A percentile compares a stretch with the other conserved stretches of the same genome.
phyloP scores from a whole-genome alignment of 768 basidiomycete genomes.

The Calocybe indica region DNA sequence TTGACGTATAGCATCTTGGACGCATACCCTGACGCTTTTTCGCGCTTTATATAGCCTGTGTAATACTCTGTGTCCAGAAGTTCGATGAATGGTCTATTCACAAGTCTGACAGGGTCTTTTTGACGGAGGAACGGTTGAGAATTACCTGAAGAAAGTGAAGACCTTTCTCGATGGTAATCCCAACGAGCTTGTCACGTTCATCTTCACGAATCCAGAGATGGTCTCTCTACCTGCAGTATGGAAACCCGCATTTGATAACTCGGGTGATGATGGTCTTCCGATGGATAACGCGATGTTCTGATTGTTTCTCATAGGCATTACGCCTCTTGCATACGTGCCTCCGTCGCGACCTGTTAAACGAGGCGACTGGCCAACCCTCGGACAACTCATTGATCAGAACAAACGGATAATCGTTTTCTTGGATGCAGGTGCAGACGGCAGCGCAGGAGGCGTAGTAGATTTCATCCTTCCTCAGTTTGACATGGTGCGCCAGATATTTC shows the following conservation, averaged over 20 bases:
- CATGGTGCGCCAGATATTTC: conserved; percentile 18
- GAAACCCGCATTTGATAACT: conserved; percentile 44
- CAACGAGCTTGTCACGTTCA: conserved; percentile 56
- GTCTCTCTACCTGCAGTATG: conserved; percentile 40
- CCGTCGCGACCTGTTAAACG: conserved; percentile 34
- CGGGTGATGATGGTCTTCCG: conserved; percentile 27
- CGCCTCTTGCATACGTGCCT: conserved; percentile 46
- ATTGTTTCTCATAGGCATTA: conserved; percentile 24
- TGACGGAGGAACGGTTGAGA: conserved; percentile 44
- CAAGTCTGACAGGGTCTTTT: conserved; percentile 31
- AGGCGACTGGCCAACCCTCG: conserved; percentile 59
- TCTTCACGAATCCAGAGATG: conserved; percentile 63
- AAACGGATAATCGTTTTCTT: conserved; percentile 51
- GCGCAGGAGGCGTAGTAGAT: conserved; percentile 16
- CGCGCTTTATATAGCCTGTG: conserved; percentile 33
- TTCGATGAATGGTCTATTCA: not conserved
- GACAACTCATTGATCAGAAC: conserved; percentile 48
- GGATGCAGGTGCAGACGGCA: conserved; percentile 27
- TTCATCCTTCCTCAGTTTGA: conserved; percentile 36
- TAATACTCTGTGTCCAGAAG: conserved; percentile 11
- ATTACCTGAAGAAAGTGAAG: conserved; percentile 49
- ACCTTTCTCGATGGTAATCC: conserved; percentile 55
- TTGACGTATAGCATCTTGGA: not conserved
- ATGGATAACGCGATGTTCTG: not conserved
- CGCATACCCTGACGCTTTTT: no score